Base-by-base conservation (phyloP, 1,284 basidiomycete genomes). In the Phlebopus sp. region DNA sequence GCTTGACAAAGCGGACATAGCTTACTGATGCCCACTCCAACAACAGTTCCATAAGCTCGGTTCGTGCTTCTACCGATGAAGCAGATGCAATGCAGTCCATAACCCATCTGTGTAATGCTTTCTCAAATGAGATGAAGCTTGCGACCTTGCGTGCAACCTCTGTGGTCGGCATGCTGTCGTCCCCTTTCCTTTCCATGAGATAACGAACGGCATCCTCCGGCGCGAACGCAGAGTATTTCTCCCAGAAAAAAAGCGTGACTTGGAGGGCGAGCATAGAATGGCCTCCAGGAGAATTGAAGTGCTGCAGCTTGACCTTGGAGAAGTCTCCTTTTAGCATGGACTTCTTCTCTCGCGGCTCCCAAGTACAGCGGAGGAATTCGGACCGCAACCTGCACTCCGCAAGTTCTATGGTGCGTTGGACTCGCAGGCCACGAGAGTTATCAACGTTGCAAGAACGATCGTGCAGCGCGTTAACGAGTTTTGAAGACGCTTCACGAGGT, bases 221-320 rank as follows among this genome's bases (percentile, higher is more conserved):
- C 34, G 76, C 68, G 25, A 78, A 65, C 29, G 56, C 52, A 21
- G 55, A 49, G 52, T 71, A 74, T 36, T 68, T 58, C 32, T 62
- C 59, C 44, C 68, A 72, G 4, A 66, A 38, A 21, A 63, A 43
- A n/a, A 68, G 44, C 0, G 76, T 78, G 23, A 79, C 36, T 47
- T 79, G 76, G 34, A 65, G 63, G 1, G 70, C 68, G 15, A 79
- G 55, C 51, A 71, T 69, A 30, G 70, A 63, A n/a, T 61, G 56
- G 1, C 77, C 76, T 4, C 51, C 46, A 0, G 57, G 46, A 34
- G 59, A 62, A 47, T 71, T 51, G 45, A 77, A 73, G 29, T 54
- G 54, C 30, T 58, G 36, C 18, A 69, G 52, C 32, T 60, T 63
- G 27, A 60, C 49, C 18, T 40, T 51, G 18, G 55, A 53, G 40